Evolutionary conservation across 2,329 filamentous ascomycete species (phyloP), one percentile per base, ranked within the genome.

Genomic region (Esteya vermicola): DNA sequence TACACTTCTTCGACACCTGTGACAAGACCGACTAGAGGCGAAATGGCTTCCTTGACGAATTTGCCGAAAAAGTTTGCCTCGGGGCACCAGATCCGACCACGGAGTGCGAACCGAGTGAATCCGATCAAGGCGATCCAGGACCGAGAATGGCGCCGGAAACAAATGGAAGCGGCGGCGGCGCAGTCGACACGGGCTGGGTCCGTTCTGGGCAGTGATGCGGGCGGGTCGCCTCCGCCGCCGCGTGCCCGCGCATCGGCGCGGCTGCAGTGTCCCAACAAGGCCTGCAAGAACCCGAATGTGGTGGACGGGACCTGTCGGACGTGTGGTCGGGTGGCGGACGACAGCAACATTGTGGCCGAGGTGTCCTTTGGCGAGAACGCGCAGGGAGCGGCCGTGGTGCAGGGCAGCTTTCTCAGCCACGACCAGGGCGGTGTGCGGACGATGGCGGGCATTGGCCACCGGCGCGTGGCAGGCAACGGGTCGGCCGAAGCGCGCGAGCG

Each of bases 321-420:
- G 35, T 96, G 91, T 58, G 89, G 86, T 69, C 79, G 76, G 44
- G 76, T 94, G 48, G 75, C 89, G 41, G 80, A 83, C 50, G 82
- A 93, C 54, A 79, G 77, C 55, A 86, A 93, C 53, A 94, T 96
- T 46, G 88, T 95, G 43, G 75, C 85, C 36, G 91, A 98, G 57
- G 75, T 96, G 46, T 80, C 80, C 19, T 98, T 96, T 54, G 86
- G 86, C 48, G 89, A 98, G 63, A 81, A 77, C 22, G 76, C 84
- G 0, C 78, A 76, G 26, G 91, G 91, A 52, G 85, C 84, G 36
- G 88, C 89, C 39, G 74, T 93, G 38, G 85, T 95, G 16, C 85
- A 95, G 57, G 91, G 91, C 56, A 88, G 80, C 46, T 93, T 81
- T 54, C 77, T 98, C 45, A 81, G 78, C 40, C 83, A 85, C 43